A percentile compares a stretch with the other conserved stretches of the same genome.
Evolutionary conservation across 768 basidiomycete genomes (phyloP).

Genomic region (Tulasnella sp.): DNA sequence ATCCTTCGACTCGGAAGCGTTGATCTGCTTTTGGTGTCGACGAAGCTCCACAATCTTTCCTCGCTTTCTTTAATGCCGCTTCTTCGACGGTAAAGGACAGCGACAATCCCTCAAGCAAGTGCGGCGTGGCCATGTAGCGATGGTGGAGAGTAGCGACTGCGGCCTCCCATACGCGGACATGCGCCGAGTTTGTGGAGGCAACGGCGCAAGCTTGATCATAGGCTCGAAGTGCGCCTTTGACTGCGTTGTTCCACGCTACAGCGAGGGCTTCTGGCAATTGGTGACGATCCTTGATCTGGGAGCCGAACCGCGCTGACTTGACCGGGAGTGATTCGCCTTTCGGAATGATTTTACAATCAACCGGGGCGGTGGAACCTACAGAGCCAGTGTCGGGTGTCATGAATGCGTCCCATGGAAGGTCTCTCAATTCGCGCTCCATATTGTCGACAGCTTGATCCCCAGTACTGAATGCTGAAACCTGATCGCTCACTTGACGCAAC

Average conservation of each 20-base stretch:
- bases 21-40: slow-evolving; percentile 48
- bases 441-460: neutral
- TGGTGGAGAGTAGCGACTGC: slow-evolving; percentile 47
- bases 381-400: neutral
- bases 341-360: neutral
- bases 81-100: slow-evolving; percentile 27
- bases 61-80: slow-evolving; percentile 47
- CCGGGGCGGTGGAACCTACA: neutral
- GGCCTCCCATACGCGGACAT: slow-evolving; percentile 53
- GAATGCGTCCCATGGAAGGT: neutral
- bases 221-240: slow-evolving; percentile 32
- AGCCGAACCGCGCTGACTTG: neutral
- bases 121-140: slow-evolving; percentile 31
- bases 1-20: slow-evolving; percentile 53
- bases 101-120: slow-evolving; percentile 34
- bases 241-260: slow-evolving; percentile 37
- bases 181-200: slow-evolving; percentile 45
- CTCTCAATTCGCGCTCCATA: neutral
- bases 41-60: slow-evolving; percentile 46
- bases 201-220: slow-evolving; percentile 39
- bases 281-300: neutral
- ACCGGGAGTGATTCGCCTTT: neutral
- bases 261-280: neutral
- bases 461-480: neutral
- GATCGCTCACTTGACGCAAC: neutral